Percentiles rank a stretch among this genome's conserved stretches.
Evolutionary conservation across 352 stramenopile species (phyloP).

Genomic region (Blastocystis sp.): DNA sequence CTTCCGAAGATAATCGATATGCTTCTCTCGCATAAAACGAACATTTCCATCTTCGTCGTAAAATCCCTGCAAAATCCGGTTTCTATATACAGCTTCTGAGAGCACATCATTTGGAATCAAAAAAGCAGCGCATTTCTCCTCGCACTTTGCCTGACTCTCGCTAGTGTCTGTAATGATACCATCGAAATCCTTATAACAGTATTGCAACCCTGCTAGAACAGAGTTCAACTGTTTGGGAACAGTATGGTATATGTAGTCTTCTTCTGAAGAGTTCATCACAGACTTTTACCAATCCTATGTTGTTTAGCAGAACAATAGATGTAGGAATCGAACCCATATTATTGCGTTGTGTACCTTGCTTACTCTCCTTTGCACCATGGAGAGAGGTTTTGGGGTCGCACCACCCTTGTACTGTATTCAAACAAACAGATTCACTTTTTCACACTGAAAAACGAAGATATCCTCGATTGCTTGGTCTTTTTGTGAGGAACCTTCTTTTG

Average conservation of each 20-base stretch:
- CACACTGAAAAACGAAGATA: too few relatives aligned
- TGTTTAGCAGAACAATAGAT: too few relatives aligned
- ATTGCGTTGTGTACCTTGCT: too few relatives aligned
- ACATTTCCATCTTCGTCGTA: conserved; percentile 33
- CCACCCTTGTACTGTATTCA: background rate
- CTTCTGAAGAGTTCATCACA: too few relatives aligned
- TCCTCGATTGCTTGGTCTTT: too few relatives aligned
- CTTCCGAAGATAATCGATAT: background rate
- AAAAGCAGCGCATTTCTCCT: conserved; percentile 12
- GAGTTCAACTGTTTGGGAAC: background rate
- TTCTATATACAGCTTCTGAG: background rate
- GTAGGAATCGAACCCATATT: too few relatives aligned
- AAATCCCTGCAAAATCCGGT: background rate
- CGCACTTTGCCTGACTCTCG: background rate
- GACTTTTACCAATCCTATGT: too few relatives aligned
- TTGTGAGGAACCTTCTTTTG: background rate
- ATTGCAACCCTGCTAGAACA: background rate
- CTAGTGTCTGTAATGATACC: background rate
- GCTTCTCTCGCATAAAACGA: conserved; percentile 14
- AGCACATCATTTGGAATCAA: conserved; percentile 7
- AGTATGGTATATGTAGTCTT: too few relatives aligned
- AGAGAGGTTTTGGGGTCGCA: too few relatives aligned
- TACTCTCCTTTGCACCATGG: too few relatives aligned
- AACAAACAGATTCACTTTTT: background rate
- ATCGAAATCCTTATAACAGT: background rate